These are phyloP conservation scores for Cyclospora cayetanensis DNA, from an alignment of 169 alveolate genomes.

Conservation along the genomic window DNA sequence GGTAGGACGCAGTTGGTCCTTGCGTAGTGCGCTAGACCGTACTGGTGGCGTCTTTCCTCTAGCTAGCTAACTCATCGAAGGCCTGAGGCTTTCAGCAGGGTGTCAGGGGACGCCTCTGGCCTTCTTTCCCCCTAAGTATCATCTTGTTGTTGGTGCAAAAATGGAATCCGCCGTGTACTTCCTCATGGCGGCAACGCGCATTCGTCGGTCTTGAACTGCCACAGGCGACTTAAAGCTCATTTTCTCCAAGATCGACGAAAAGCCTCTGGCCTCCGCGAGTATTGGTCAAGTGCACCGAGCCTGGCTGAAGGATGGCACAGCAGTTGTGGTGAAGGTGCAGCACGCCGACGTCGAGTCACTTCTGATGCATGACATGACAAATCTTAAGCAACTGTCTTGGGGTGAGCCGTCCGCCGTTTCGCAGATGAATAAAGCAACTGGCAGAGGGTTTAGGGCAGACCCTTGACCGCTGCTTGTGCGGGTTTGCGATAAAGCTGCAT, in stretches of 20 bases:
- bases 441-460: too few relatives aligned
- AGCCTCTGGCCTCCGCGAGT: conserved; percentile 81
- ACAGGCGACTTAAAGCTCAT: conserved; percentile 40
- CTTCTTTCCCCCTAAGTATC: not conserved
- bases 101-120: too few relatives aligned
- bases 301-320: conserved; percentile 73
- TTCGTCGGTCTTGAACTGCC: too few relatives aligned
- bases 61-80: too few relatives aligned
- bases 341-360: conserved; percentile 76
- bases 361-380: conserved; percentile 77
- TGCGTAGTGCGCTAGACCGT: too few relatives aligned
- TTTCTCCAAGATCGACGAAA: conserved; percentile 68
- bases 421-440: too few relatives aligned
- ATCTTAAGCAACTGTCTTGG: conserved; percentile 78
- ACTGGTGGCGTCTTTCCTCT: too few relatives aligned
- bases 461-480: too few relatives aligned
- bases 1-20: conserved; percentile 76
- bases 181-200: not conserved
- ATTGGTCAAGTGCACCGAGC: conserved; percentile 82
- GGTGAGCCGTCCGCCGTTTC: too few relatives aligned
- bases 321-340: conserved; percentile 79
- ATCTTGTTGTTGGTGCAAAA: not conserved
- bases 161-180: not conserved
- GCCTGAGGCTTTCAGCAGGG: too few relatives aligned
- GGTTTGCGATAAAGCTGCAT: too few relatives aligned